Evolutionary conservation across 1,284 basidiomycete genomes (phyloP), one percentile per base, ranked within the genome.

Genomic region (Thelephora terrestris): DNA sequence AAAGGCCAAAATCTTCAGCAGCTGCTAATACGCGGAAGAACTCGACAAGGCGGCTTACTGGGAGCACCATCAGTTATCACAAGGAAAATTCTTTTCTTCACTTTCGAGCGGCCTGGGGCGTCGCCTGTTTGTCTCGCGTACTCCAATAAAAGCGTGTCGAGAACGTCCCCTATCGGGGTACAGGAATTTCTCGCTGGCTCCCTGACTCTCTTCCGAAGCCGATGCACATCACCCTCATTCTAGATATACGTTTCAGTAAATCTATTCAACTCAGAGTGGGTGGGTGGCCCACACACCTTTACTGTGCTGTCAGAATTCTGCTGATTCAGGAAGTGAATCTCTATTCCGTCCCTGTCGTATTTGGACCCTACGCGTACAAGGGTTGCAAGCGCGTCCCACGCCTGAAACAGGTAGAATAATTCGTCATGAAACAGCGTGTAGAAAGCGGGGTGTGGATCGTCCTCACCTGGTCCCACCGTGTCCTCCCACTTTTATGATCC

Each of bases 61-160:
- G 74, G 70, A 27, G 66, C 71, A 34, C 76, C 75, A 50, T 77
- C 76, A 0, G 73, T 76, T 49, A 76, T 64, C 20, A 75, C 61
- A 35, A 76, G 51, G 38, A 74, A 51, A 25, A 62, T 68, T 35
- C 75, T 64, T 0, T 74, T 75, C 47, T 71, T 73, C 32, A 56
- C 55, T 21, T 59, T 57, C 5, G 54, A 46, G 50, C 74, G 70
- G 9, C 74, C 48, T 14, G 63, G 48, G 17, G 7, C 46, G 12
- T 65, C 63, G n/a, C 64, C 68, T 14, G 49, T 58, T 16, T 58
- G 58, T 24, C 14, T 32, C 29, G 74, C 48, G 52, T 76, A 76
- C 18, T 58, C 61, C 24, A 64, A 44, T 7, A 76, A 56, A 39
- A 75, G 53, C 47, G 66, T 59, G 9, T 61, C 56, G 3, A 75